Evolutionary conservation across 2,329 filamentous ascomycete genomes (phyloP).

Genomic region (Diaporthe eres): DNA sequence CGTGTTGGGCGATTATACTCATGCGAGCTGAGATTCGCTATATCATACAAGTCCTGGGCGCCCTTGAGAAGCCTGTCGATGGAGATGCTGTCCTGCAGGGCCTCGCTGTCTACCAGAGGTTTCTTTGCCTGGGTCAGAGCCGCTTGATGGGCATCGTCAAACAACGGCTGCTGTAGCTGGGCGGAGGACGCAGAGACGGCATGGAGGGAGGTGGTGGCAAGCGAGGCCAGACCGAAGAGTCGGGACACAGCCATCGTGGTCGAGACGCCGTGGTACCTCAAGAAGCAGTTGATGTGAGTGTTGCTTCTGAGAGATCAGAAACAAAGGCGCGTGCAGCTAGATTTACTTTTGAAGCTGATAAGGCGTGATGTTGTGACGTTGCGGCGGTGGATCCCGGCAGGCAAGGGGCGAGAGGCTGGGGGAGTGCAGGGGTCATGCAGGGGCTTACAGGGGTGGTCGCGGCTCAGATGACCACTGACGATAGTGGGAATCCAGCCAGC

Average conservation of each 20-base stretch:
- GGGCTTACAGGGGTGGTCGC: not conserved
- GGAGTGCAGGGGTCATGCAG: not conserved
- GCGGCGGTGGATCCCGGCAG: slow-evolving; percentile 13
- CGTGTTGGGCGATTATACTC: slow-evolving; percentile 79
- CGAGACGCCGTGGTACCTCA: not conserved
- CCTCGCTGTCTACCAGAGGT: slow-evolving; percentile 66
- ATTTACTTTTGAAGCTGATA: slow-evolving; percentile 6
- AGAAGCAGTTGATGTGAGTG: not conserved
- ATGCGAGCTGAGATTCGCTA: slow-evolving; percentile 70
- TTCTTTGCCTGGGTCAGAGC: slow-evolving; percentile 40
- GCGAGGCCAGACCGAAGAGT: slow-evolving; percentile 14
- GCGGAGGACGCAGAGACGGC: slow-evolving; percentile 19
- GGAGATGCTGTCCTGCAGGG: slow-evolving; percentile 70
- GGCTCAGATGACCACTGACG: slow-evolving; percentile 8
- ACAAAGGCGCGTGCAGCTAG: not conserved
- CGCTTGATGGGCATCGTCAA: slow-evolving; percentile 17
- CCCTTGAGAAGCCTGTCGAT: slow-evolving; percentile 69
- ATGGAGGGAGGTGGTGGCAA: slow-evolving; percentile 12
- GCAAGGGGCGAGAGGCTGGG: slow-evolving; percentile 28
- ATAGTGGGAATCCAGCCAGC: not conserved
- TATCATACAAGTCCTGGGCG: slow-evolving; percentile 72
- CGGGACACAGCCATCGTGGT: not conserved
- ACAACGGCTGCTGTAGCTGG: slow-evolving; percentile 35
- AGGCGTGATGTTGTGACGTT: slow-evolving; percentile 8
- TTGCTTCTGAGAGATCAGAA: not conserved